Evolutionary conservation across 2,329 filamentous ascomycete species (phyloP), one percentile per base, ranked within the genome.

Genomic region (Fusarium coicis): DNA sequence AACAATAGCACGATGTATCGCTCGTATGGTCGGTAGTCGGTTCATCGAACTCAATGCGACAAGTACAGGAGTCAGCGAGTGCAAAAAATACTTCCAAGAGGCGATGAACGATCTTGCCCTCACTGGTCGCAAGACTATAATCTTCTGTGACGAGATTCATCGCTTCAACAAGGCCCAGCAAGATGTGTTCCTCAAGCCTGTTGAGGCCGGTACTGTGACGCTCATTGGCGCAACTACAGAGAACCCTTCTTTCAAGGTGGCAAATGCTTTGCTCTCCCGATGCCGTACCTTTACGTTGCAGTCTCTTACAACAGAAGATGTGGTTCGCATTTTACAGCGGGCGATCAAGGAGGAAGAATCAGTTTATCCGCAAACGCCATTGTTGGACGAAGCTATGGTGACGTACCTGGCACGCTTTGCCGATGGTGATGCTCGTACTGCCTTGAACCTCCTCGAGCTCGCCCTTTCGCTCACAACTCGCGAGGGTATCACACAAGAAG

Each of bases 31-130:
- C 2, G 94, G 93, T 14, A 92, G 92, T 61, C 90, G 96, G 18
- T 98, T 98, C 81, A 91, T 98, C 73, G 96, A 99, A 85, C 95
- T 98, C 84, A 98, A 97, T 82, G 96, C 94, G 70, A 98, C 96
- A 5, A 95, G 91, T 75, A 92, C 92, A 11, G 96, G 95, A 4
- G 93, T 98, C 23, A 91, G 89, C 30, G 96, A 98, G 81, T 95
- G 93, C 87, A 97, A 98, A 84, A 96, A 95, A 85, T 88, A 98
- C 61, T 98, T 98, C 78, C 85, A 87, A 28, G 95, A 98, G 74
- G 95, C 96, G 0, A 90, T 89, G 67, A 93, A 91, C 77, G 96
- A 98, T 80, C 84, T 95, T 52, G 85, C 87, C 2, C 85, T 98
- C 57, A 97, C 94, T 0, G 96, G 96, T 4, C 89, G 95, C 69